phyloP scores from a whole-genome alignment of 345 rosid genomes.

The Eutrema yunnanense region DNA sequence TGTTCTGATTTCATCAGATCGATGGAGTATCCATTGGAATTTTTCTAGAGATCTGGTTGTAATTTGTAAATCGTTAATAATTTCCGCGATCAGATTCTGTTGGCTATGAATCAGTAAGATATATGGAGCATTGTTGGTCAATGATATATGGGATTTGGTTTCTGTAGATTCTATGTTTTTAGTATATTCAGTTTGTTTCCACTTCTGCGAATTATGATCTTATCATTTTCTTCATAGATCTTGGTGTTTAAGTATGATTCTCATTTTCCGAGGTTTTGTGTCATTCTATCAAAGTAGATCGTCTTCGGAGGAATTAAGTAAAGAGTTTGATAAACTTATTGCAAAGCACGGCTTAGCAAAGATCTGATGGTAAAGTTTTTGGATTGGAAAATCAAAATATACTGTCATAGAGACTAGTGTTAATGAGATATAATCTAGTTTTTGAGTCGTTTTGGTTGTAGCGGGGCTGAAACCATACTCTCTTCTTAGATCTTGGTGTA shows the following conservation, averaged over 20 bases:
- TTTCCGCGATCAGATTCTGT: not conserved
- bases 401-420: not conserved
- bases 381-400: not conserved
- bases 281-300: not conserved
- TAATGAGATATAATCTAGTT: not conserved
- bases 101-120: not conserved
- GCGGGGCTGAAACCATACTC: not conserved
- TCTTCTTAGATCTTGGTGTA: not conserved
- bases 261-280: not conserved
- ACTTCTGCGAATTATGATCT: not conserved
- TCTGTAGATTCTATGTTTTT: not conserved
- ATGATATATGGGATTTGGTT: not conserved
- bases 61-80: not conserved
- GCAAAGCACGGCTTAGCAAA: not conserved
- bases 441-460: not conserved
- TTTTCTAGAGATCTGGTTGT: slow-evolving; percentile 9
- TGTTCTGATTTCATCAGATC: slow-evolving; percentile 1
- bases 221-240: not conserved
- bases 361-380: not conserved
- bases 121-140: not conserved
- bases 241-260: not conserved
- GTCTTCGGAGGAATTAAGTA: no score
- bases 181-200: not conserved
- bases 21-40: not conserved
- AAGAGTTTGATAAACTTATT: not conserved